Conservation (phyloP, 176 grass and related monocot species). For the Miscanthus lutarioriparius region DNA sequence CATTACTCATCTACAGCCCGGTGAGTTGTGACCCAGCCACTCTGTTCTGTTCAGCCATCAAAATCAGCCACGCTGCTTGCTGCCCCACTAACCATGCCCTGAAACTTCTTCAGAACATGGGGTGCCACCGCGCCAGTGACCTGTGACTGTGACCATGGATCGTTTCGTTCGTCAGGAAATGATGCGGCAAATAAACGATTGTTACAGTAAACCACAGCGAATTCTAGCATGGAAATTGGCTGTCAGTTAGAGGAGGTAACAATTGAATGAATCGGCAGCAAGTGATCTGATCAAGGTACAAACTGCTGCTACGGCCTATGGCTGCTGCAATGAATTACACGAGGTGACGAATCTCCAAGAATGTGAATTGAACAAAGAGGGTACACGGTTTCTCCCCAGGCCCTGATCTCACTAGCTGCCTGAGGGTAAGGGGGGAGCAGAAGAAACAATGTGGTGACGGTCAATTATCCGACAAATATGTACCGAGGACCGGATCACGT, state of each 20-base stretch:
- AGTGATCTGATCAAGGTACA: constrained; percentile 26
- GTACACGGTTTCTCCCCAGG: constrained; percentile 30
- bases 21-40: neutral
- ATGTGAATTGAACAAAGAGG: constrained; percentile 52
- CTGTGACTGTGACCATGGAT: no score
- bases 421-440: neutral
- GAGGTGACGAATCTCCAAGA: constrained; percentile 32
- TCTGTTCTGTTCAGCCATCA: neutral
- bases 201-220: neutral
- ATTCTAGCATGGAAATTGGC: neutral
- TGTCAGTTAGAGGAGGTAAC: constrained; percentile 28
- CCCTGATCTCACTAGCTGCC: neutral
- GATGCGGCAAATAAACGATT: neutral
- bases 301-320: constrained; percentile 38
- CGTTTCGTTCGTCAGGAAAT: neutral
- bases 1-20: no score
- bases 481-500: constrained; percentile 26
- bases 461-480: constrained; percentile 69
- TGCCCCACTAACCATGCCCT: neutral
- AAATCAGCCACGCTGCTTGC: neutral
- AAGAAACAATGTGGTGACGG: constrained; percentile 44
- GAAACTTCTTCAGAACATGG: neutral
- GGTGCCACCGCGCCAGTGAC: neutral
- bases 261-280: constrained; percentile 77
- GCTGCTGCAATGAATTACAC: constrained; percentile 56